A percentile compares a stretch with the other conserved stretches of the same genome.
phyloP scores from a whole-genome alignment of 306 rosid species.

The Heteromeles arbutifolia region DNA sequence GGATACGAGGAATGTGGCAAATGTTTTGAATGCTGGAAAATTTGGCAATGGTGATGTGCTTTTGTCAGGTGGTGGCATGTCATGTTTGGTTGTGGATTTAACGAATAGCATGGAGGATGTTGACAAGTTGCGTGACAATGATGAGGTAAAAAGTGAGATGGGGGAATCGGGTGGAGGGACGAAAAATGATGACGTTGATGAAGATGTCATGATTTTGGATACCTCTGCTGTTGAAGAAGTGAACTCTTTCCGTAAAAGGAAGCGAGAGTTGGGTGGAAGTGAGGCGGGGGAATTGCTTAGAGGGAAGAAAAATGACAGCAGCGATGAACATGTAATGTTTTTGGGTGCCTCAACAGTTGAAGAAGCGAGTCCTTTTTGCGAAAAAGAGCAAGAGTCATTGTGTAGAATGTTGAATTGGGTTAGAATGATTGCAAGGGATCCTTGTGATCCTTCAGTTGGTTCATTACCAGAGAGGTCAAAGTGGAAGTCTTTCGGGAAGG shows the following conservation, averaged over 20 bases:
- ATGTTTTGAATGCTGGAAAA: neutral
- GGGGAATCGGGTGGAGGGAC: slow-evolving; percentile 16
- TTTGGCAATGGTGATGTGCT: neutral
- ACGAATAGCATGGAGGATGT: neutral
- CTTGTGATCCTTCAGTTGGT: slow-evolving; percentile 54
- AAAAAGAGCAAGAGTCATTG: slow-evolving; percentile 24
- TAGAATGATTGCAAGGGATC: slow-evolving; percentile 40
- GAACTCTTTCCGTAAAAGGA: slow-evolving; percentile 19
- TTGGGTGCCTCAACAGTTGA: slow-evolving; percentile 23
- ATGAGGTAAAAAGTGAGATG: slow-evolving; percentile 18
- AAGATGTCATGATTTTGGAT: slow-evolving; percentile 30
- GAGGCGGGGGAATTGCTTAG: slow-evolving; percentile 14
- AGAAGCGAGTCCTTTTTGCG: slow-evolving; percentile 5
- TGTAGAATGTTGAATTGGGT: slow-evolving; percentile 52
- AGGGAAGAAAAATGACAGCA: slow-evolving; percentile 3
- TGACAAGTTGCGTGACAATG: neutral
- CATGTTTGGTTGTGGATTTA: neutral
- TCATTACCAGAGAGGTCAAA: slow-evolving; percentile 45
- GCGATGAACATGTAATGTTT: slow-evolving; percentile 14
- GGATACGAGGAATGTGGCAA: neutral
- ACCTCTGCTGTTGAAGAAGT: slow-evolving; percentile 12
- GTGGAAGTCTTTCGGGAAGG: slow-evolving; percentile 46
- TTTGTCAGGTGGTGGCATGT: neutral
- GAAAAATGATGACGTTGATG: neutral
- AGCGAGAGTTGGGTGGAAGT: slow-evolving; percentile 25